A percentile compares a stretch with the other conserved stretches of the same genome.
phyloP scores from a whole-genome alignment of 805 yeast species.

The Candida sithepensis region DNA sequence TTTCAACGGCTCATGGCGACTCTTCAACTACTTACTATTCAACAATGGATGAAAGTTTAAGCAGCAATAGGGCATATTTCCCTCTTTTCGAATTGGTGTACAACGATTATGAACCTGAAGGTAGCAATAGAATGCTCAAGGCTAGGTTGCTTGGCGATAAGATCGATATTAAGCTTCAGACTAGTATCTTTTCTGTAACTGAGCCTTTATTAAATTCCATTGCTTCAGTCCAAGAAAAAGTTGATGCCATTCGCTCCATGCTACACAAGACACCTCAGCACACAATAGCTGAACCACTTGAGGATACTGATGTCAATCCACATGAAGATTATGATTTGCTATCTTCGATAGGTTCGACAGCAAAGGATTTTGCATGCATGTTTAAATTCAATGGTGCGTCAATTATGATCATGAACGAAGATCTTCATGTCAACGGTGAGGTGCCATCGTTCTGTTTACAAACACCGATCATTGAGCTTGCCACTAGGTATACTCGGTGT shows the following conservation, averaged over 20 bases:
- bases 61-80: slow-evolving; percentile 60
- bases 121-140: slow-evolving; percentile 35
- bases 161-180: slow-evolving; percentile 60
- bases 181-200: slow-evolving; percentile 51
- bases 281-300: too few species aligned
- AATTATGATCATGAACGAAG: slow-evolving; percentile 44
- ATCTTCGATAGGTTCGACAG: slow-evolving; percentile 5
- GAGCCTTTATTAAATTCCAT: slow-evolving; percentile 50
- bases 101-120: slow-evolving; percentile 21
- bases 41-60: slow-evolving; percentile 40
- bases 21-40: slow-evolving; percentile 45
- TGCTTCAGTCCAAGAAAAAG: slow-evolving; percentile 28
- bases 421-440: slow-evolving; percentile 37
- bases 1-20: slow-evolving; percentile 67
- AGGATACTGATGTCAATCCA: neutral
- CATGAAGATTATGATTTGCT: slow-evolving; percentile 23
- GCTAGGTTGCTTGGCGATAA: slow-evolving; percentile 63
- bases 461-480: slow-evolving; percentile 70
- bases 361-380: slow-evolving; percentile 43
- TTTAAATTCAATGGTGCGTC: slow-evolving; percentile 70
- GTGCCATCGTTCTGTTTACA: slow-evolving; percentile 56
- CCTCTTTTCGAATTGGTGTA: slow-evolving; percentile 63
- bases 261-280: neutral
- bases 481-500: slow-evolving; percentile 48
- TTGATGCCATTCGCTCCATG: slow-evolving; percentile 6